Percentiles rank a stretch among this genome's conserved stretches.
Evolutionary conservation across 2,329 filamentous ascomycete genomes (phyloP).

Genomic region (Phialocephala subalpina): DNA sequence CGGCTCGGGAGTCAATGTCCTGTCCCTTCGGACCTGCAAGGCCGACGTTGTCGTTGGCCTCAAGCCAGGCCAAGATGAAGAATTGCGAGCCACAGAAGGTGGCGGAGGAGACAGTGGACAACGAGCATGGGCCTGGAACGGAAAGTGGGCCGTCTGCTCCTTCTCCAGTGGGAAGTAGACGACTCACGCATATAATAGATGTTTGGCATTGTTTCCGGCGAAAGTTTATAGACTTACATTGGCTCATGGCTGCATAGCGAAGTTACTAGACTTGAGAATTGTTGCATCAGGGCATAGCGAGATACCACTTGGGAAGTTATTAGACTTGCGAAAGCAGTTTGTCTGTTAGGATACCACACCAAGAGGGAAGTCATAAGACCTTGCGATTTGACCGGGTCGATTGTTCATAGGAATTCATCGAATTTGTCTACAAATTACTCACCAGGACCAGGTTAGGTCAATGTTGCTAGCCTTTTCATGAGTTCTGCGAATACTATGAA

Average conservation of each 20-base stretch:
- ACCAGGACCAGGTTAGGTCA: too few relatives aligned
- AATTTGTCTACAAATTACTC: not conserved
- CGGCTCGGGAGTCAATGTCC: conserved; percentile 81
- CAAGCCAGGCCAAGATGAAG: conserved; percentile 83
- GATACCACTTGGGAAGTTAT: not conserved
- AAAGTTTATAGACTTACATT: conserved; percentile 1
- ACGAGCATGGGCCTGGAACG: conserved; percentile 92
- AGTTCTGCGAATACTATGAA: not conserved
- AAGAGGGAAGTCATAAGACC: too few relatives aligned
- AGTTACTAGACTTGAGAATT: too few relatives aligned
- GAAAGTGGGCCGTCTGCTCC: conserved; percentile 96
- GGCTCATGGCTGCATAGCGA: not conserved
- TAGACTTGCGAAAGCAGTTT: not conserved
- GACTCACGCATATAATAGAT: not conserved
- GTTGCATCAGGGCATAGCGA: conserved; percentile 4
- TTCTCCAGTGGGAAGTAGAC: conserved; percentile 73
- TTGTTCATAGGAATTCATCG: not conserved
- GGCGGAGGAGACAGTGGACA: conserved; percentile 71
- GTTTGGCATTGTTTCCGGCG: not conserved
- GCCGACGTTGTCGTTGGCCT: conserved; percentile 94
- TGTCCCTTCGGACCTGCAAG: conserved; percentile 94
- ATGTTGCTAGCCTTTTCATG: too few relatives aligned
- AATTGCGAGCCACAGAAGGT: conserved; percentile 70
- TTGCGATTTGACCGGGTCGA: too few relatives aligned
- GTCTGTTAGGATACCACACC: not conserved